A percentile compares a stretch with the other conserved stretches of the same genome.
Conservation (phyloP, 805 yeast genomes). For the Kluyveromyces nonfermentans region DNA sequence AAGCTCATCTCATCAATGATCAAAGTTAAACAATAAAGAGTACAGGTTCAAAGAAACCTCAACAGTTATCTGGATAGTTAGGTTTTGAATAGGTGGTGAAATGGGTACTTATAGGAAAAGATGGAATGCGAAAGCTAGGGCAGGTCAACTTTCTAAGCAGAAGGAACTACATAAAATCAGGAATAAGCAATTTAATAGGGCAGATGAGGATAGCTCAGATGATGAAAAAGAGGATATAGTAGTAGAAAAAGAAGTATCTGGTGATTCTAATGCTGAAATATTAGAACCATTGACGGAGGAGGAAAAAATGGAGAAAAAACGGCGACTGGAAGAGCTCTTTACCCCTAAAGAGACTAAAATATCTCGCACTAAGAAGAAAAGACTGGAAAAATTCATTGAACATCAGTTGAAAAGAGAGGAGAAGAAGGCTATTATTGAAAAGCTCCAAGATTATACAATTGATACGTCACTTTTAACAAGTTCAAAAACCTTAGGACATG, state of each 20-base stretch:
- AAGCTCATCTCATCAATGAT: slow-evolving; percentile 7
- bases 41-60: background rate
- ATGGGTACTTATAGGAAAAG: slow-evolving; percentile 82
- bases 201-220: slow-evolving; percentile 33
- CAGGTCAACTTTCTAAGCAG: slow-evolving; percentile 77
- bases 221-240: slow-evolving; percentile 13
- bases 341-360: slow-evolving; percentile 59
- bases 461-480: slow-evolving; percentile 65
- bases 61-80: background rate
- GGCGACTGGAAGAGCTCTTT: slow-evolving; percentile 51
- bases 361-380: slow-evolving; percentile 60
- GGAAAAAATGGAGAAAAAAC: slow-evolving; percentile 56
- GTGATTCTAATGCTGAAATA: slow-evolving; percentile 51
- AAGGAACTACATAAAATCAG: slow-evolving; percentile 57
- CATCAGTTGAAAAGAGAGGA: slow-evolving; percentile 87
- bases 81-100: background rate
- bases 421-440: slow-evolving; percentile 64
- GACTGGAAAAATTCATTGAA: slow-evolving; percentile 86
- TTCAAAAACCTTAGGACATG: slow-evolving; percentile 71
- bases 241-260: slow-evolving; percentile 8
- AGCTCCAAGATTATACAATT: slow-evolving; percentile 50
- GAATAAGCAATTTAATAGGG: slow-evolving; percentile 56
- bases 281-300: slow-evolving; percentile 52
- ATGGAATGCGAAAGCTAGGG: slow-evolving; percentile 76
- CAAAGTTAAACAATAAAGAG: background rate